Evolutionary conservation across 2,329 filamentous ascomycete species (phyloP).

Genomic region (Neofusicoccum umdonicola): DNA sequence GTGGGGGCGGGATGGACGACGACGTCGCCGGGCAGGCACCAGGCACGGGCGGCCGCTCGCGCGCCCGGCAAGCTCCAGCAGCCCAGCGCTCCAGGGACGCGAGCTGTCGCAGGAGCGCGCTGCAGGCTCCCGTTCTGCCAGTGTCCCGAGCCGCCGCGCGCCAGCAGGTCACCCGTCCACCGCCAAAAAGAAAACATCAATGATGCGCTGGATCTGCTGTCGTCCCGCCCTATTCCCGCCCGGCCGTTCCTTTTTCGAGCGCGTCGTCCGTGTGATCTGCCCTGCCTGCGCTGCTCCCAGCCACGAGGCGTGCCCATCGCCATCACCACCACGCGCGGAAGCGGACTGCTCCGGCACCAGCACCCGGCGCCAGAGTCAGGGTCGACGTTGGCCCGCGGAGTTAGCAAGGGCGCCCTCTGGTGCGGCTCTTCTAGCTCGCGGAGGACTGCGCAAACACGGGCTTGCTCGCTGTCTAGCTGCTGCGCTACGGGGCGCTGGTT

Average conservation of each 20-base stretch:
- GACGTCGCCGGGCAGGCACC: constrained; percentile 1
- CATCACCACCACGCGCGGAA: constrained; percentile 2
- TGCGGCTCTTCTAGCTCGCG: background rate
- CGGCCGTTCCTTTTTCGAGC: background rate
- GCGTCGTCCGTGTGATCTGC: constrained; percentile 5
- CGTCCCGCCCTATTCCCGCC: background rate
- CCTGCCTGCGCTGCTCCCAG: constrained; percentile 1
- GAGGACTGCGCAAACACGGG: constrained; percentile 1
- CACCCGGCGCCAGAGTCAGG: background rate
- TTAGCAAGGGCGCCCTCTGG: background rate
- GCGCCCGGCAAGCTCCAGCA: background rate
- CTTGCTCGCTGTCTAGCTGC: constrained; percentile 1
- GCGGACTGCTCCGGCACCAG: background rate
- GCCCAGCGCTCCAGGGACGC: background rate
- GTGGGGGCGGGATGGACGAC: constrained; percentile 7
- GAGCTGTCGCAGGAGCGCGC: constrained; percentile 6
- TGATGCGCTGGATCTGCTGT: constrained; percentile 7
- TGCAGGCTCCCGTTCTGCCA: background rate
- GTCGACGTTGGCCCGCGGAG: background rate
- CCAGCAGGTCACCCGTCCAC: background rate
- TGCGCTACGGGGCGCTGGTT: background rate
- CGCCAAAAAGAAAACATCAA: constrained; percentile 1
- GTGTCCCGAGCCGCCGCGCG: background rate
- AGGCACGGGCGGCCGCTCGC: background rate
- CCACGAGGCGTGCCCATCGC: constrained; percentile 9